Evolutionary conservation across 2,329 filamentous ascomycete species (phyloP), one percentile per base, ranked within the genome.

Genomic region (Mycosphaerella sp.): DNA sequence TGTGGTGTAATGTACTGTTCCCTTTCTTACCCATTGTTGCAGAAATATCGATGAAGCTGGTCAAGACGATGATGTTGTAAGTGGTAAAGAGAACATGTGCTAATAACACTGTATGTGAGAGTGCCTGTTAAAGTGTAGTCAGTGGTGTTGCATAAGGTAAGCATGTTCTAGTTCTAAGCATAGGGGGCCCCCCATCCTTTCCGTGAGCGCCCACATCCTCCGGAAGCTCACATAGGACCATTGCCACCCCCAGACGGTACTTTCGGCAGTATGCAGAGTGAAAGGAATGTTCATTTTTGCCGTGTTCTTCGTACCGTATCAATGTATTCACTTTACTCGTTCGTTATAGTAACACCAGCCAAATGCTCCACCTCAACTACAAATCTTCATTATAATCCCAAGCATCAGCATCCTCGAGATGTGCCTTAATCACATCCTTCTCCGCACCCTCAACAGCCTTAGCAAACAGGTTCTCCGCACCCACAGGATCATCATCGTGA

Each of bases 381-480:
- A 50, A 21, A 21, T 44, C 48, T 14, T 44, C 40, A 6, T 39
- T 25, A 40, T 28, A 52, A 32, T 43, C 50, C 34, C 28, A 46
- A 9, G 42, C 50, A 27, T 52, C 50, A 25, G 50, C 44, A 14
- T 50, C 27, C 34, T 39, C 25, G n/a, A 44, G 10, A 36, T 53
- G 44, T 18, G 47, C 53, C 54, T 59, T 69, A 47, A 74, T 73
- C 2, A 66, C 64, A 62, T 74, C 72, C 60, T 82, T 85, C 62
- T 80, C 73, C 0, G 81, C 81, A 56, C 77, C 75, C 70, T 82
- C 75, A 48, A 87, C 76, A 50, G 77, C 73, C 14, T 79, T 71
- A 70, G 79, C 75, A 63, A 88, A 87, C 60, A n/a, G n/a, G n/a
- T 77, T 77, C 61, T 80, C 73, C 0, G 79, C 82, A 8, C 75